Conservation (phyloP, 176 grass and related monocot species). For the Cymbopogon citratus region DNA sequence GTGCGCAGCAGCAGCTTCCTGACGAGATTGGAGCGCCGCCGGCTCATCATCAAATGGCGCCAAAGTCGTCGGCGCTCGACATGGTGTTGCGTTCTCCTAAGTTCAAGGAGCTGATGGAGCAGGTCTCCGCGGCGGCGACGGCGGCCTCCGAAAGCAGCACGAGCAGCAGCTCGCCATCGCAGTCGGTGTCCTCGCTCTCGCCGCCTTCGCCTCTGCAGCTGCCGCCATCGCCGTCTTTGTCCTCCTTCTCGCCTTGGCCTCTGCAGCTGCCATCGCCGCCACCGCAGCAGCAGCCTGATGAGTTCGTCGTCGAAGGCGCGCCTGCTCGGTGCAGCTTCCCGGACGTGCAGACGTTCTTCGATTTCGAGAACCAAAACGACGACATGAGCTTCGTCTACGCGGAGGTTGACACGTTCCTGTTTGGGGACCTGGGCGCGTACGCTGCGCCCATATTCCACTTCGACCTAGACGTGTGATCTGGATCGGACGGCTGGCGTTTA, state of each 20-base stretch:
- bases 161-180: neutral
- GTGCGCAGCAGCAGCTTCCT: neutral
- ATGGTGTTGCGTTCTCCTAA: constrained; percentile 35
- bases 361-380: constrained; percentile 34
- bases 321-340: constrained; percentile 44
- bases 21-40: neutral
- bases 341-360: constrained; percentile 66
- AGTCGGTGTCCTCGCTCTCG: neutral
- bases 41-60: neutral
- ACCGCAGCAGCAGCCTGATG: neutral
- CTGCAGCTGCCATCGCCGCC: neutral
- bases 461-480: constrained; percentile 37
- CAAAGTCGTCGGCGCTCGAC: constrained; percentile 2
- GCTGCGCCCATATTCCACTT: constrained; percentile 53
- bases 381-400: neutral
- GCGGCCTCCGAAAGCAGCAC: neutral
- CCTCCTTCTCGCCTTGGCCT: neutral
- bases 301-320: neutral
- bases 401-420: constrained; percentile 52
- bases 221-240: neutral
- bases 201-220: neutral
- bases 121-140: neutral
- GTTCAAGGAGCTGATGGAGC: constrained; percentile 56
- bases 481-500: neutral
- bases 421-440: constrained; percentile 43